phyloP scores from a whole-genome alignment of 108 stramenopile genomes.

The Conticribra weissflogii region DNA sequence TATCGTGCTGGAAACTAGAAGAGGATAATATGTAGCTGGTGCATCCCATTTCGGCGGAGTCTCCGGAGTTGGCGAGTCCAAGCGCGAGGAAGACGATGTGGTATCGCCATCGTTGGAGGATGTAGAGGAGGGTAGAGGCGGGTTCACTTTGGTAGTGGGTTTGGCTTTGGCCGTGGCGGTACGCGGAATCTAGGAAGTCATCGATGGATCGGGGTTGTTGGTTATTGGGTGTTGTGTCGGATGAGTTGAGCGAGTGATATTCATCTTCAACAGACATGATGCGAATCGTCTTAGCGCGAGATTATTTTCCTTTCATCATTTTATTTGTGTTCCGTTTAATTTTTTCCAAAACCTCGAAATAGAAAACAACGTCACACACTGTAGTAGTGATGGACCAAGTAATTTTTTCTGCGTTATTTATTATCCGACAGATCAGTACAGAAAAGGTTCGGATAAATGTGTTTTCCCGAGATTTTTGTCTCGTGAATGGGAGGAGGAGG shows the following conservation, averaged over 20 bases:
- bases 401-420: too few species aligned
- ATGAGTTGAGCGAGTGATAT: background rate
- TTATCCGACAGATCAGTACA: too few species aligned
- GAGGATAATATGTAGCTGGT: conserved; percentile 24
- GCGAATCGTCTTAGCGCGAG: too few species aligned
- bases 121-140: background rate
- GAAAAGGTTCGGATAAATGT: too few species aligned
- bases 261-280: background rate
- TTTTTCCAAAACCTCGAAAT: too few species aligned
- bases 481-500: too few species aligned
- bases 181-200: conserved; percentile 26
- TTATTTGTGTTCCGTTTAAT: too few species aligned
- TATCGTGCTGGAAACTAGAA: conserved; percentile 26
- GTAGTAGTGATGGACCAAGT: too few species aligned
- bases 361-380: too few species aligned
- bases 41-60: conserved; percentile 44
- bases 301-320: too few species aligned
- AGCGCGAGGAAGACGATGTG: conserved; percentile 58
- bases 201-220: background rate
- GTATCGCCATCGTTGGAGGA: conserved; percentile 57
- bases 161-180: conserved; percentile 1
- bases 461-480: too few species aligned
- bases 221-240: background rate
- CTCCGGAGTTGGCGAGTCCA: conserved; percentile 40
- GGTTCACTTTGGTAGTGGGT: background rate